Percentiles rank a stretch among this genome's conserved stretches.
Evolutionary conservation across 2,329 filamentous ascomycete genomes (phyloP).

Genomic region (Aspergillus pseudoglaucus): DNA sequence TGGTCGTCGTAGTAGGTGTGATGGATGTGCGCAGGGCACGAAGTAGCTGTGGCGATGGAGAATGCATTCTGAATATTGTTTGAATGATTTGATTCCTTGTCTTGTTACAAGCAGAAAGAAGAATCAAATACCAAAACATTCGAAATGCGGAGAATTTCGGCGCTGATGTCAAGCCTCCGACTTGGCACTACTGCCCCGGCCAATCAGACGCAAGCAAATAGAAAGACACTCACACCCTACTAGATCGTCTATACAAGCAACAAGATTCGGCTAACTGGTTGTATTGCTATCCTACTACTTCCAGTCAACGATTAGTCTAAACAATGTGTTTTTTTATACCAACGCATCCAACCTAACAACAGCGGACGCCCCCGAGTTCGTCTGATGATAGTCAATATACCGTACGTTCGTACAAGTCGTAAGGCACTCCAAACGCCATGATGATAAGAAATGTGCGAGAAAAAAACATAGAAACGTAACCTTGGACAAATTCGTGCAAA

Average conservation of each 20-base stretch:
- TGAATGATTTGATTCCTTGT: neutral
- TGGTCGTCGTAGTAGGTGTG: slow-evolving; percentile 7
- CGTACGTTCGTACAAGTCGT: slow-evolving; percentile 23
- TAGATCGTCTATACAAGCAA: too few relatives aligned
- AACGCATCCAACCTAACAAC: neutral
- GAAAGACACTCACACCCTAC: neutral
- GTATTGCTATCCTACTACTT: neutral
- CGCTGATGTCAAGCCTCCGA: neutral
- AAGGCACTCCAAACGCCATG: slow-evolving; percentile 22
- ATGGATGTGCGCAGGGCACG: slow-evolving; percentile 36
- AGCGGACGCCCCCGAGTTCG: too few relatives aligned
- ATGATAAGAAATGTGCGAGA: slow-evolving; percentile 10
- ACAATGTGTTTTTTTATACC: neutral
- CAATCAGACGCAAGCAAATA: neutral
- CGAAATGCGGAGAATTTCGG: neutral
- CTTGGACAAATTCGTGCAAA: neutral
- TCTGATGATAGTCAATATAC: neutral
- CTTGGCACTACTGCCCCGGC: neutral
- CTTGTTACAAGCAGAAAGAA: neutral
- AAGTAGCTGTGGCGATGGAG: slow-evolving; percentile 38
- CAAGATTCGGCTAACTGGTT: too few relatives aligned
- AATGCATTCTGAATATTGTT: slow-evolving; percentile 22
- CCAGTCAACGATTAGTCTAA: neutral
- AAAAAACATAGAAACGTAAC: neutral
- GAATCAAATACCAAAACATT: neutral